A percentile compares a stretch with the other conserved stretches of the same genome.
These are phyloP conservation scores for Sclerotinia sclerotiorum DNA, from an alignment of 2,329 filamentous ascomycete genomes.

Conservation along the genomic window DNA sequence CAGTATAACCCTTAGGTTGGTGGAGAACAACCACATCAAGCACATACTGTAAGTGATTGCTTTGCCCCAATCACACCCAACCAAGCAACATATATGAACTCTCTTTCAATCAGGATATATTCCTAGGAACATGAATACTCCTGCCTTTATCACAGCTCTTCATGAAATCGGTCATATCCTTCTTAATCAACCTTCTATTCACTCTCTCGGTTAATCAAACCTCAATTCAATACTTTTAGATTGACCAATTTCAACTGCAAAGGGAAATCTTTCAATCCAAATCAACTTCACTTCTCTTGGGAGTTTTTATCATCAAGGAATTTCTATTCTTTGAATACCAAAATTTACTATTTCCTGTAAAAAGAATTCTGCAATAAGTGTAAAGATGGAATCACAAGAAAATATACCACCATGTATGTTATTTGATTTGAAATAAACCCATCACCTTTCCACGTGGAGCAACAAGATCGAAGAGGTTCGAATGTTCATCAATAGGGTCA, in stretches of 20 bases:
- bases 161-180: not conserved
- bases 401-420: not conserved
- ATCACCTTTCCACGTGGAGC: not conserved
- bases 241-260: not conserved
- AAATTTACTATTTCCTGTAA: not conserved
- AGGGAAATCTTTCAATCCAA: not conserved
- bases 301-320: not conserved
- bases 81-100: not conserved
- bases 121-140: not conserved
- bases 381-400: slow-evolving; percentile 13
- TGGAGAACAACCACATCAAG: not conserved
- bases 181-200: not conserved
- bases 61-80: not conserved
- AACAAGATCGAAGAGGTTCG: not conserved
- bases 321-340: not conserved
- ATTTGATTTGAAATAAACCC: not conserved
- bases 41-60: not conserved
- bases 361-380: not conserved
- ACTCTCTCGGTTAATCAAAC: not conserved
- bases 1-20: not conserved
- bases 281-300: not conserved
- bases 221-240: not conserved
- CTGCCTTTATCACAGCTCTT: not conserved
- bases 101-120: not conserved
- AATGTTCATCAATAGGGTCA: not conserved